Conservation (phyloP, 306 rosid genomes). For the Trifolium fragiferum region DNA sequence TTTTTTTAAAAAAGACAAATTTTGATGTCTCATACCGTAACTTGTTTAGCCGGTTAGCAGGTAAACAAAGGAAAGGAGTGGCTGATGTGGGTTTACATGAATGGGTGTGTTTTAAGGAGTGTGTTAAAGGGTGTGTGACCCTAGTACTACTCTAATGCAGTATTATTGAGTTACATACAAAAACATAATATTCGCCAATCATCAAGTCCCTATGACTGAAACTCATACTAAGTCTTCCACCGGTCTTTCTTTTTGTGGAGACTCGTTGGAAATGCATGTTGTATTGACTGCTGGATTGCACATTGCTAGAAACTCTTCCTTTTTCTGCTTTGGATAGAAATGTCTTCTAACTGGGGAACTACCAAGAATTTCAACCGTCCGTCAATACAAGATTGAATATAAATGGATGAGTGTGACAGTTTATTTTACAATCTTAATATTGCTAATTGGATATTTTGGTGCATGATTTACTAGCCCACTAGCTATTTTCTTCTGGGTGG, state of each 20-base stretch:
- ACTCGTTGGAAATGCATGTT: slow-evolving; percentile 22
- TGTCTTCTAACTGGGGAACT: slow-evolving; percentile 9
- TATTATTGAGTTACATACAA: too few relatives aligned
- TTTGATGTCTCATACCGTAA: too few relatives aligned
- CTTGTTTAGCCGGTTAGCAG: too few relatives aligned
- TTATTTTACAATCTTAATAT: slow-evolving; percentile 16
- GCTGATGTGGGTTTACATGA: too few relatives aligned
- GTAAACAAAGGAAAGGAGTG: too few relatives aligned
- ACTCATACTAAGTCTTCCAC: slow-evolving; percentile 24
- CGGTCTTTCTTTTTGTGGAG: slow-evolving; percentile 17
- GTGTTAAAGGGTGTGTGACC: too few relatives aligned
- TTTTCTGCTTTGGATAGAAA: slow-evolving; percentile 18
- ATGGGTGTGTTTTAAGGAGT: too few relatives aligned
- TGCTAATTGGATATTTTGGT: slow-evolving; percentile 19
- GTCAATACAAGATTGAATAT: slow-evolving; percentile 21
- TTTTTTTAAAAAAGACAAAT: too few relatives aligned
- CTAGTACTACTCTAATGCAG: too few relatives aligned
- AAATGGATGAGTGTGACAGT: neutral
- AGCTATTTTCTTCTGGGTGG: slow-evolving; percentile 18
- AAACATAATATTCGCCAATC: slow-evolving; percentile 10
- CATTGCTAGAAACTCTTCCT: slow-evolving; percentile 22
- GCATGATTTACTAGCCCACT: slow-evolving; percentile 23
- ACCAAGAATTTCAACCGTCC: slow-evolving; percentile 10
- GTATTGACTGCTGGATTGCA: slow-evolving; percentile 25
- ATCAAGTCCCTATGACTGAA: slow-evolving; percentile 13